Conservation (phyloP, 257 asterid species). For the Primulina eburnea region DNA sequence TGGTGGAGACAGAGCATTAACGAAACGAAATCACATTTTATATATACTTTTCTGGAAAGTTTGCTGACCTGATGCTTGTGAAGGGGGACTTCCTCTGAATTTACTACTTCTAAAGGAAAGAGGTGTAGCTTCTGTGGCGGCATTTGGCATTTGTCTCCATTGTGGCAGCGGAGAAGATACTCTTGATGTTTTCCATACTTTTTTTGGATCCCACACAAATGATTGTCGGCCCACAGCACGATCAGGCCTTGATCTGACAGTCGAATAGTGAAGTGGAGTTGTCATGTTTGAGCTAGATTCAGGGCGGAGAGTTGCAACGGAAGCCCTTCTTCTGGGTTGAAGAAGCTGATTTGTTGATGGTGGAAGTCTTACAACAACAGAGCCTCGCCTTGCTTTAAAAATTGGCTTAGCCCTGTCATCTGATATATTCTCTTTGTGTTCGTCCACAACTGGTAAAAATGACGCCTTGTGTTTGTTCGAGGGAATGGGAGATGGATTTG, state of each 20-base stretch:
- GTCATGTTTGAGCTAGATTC: constrained; percentile 42
- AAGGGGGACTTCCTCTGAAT: constrained; percentile 48
- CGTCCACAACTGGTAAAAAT: constrained; percentile 50
- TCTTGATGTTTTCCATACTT: constrained; percentile 64
- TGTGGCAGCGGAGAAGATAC: constrained; percentile 61
- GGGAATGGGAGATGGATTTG: constrained; percentile 42
- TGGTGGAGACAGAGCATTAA: constrained; percentile 37
- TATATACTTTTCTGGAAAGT: background rate
- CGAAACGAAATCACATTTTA: background rate
- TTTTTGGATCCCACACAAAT: constrained; percentile 76
- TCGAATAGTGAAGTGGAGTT: constrained; percentile 47
- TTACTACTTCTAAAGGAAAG: constrained; percentile 53
- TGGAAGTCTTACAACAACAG: constrained; percentile 57
- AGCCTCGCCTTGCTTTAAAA: constrained; percentile 68
- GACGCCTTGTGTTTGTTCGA: constrained; percentile 45
- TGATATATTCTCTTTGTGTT: constrained; percentile 58
- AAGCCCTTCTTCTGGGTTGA: constrained; percentile 78
- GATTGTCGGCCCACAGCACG: constrained; percentile 65
- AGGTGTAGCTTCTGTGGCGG: constrained; percentile 53
- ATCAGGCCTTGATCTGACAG: constrained; percentile 35
- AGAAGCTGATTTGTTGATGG: constrained; percentile 37
- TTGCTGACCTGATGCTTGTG: constrained; percentile 37
- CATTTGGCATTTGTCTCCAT: constrained; percentile 27
- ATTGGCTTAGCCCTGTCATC: constrained; percentile 34
- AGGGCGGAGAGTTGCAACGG: constrained; percentile 62